phyloP scores from a whole-genome alignment of 768 basidiomycete genomes.

The Tubosaeta sp. region DNA sequence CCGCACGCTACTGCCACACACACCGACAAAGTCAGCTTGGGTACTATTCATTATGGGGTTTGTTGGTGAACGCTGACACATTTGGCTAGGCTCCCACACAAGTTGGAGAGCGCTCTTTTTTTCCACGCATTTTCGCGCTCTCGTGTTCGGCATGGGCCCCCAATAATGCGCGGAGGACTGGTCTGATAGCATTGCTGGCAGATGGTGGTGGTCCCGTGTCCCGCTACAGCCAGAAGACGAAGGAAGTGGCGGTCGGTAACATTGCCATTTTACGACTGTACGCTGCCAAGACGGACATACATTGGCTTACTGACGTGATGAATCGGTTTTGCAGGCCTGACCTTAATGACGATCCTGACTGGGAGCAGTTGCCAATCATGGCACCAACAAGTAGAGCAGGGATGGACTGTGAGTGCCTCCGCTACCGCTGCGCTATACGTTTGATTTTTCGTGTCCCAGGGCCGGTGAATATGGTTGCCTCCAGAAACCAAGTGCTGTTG shows the following conservation, averaged over 20 bases:
- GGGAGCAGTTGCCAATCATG: constrained; percentile 46
- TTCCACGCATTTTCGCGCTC: constrained; percentile 44
- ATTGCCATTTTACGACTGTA: constrained; percentile 54
- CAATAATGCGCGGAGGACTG: constrained; percentile 27
- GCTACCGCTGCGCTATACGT: neutral
- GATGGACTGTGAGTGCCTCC: constrained; percentile 43
- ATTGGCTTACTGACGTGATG: neutral
- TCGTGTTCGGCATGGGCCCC: constrained; percentile 34
- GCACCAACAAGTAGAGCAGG: constrained; percentile 40
- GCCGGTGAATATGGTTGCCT: constrained; percentile 49
- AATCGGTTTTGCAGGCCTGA: constrained; percentile 40
- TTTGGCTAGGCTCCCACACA: constrained; percentile 18
- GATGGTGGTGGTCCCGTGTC: constrained; percentile 42
- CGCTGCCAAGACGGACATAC: constrained; percentile 1
- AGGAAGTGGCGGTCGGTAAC: constrained; percentile 44
- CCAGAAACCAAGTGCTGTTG: constrained; percentile 56
- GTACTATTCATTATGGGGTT: constrained; percentile 24
- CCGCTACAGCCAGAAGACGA: constrained; percentile 28
- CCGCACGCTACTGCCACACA: constrained; percentile 29
- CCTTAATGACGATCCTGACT: constrained; percentile 46
- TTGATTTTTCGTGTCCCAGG: constrained; percentile 36
- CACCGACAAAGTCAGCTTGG: constrained; percentile 34
- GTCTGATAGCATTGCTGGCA: constrained; percentile 46
- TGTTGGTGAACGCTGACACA: constrained; percentile 2
- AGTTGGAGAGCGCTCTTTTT: constrained; percentile 37